Base-by-base conservation (phyloP, 805 yeast genomes). In the Maudiozyma turicensis region DNA sequence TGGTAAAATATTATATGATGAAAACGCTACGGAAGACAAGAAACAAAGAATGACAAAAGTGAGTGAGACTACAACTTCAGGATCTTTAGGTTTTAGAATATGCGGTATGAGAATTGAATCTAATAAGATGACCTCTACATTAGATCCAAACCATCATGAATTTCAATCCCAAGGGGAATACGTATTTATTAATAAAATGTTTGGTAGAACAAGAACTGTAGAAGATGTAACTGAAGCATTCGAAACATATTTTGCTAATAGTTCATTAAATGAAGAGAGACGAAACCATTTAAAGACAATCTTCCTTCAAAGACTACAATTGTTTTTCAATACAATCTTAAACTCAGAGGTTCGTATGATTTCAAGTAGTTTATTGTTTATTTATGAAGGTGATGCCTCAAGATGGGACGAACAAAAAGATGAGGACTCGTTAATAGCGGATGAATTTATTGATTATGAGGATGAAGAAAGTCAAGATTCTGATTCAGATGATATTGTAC, bases 101-200 rank as follows among this genome's bases (percentile, higher is more conserved):
- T 90, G 98, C 58, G 99, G 99, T 0, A 86, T 91, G 91, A 82
- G 81, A 52, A 65, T 83, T 5, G 72, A 64, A 54, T 50, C 56
- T 30, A 57, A 56, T 34, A 15, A 11, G 11, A 11, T 11, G 15
- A 50, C 49, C 5, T 44, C 48, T n/a, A 48, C 59, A n/a, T 58
- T 66, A 6, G 60, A 54, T 7, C 20, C 39, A 2, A 31, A 48
- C 3, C 55, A 52, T 45, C 51, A 45, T 38, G 55, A 57, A 10
- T 8, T 20, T 4, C 43, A 43, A 40, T 62, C 70, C 4, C 64
- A 60, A 6, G 71, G 71, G 3, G 72, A 68, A 1, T 81, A 82
- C 55, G 52, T 77, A 3, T 68, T 64, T 13, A 80, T 78, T 52
- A 78, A 84, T 58, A 91, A 89, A 64, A 57, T 66, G 49, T 89